Evolutionary conservation across 176 grass and related monocot species (phyloP), one percentile per base, ranked within the genome.

Genomic region (Oryza glaberrima): DNA sequence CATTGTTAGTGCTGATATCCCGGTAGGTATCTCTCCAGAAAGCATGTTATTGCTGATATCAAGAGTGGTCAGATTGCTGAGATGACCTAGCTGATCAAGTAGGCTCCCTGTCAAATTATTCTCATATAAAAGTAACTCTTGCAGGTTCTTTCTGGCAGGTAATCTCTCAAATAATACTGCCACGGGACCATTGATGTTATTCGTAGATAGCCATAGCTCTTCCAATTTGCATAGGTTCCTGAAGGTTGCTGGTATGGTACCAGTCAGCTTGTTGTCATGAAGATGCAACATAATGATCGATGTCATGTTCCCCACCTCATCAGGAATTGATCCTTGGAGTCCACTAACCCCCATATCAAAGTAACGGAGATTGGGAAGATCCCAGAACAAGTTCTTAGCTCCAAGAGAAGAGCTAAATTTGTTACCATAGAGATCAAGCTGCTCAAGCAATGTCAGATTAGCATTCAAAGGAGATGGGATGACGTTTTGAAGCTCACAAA

Each of bases 361-460:
- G 15, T 2, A 0, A 46, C 3, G 40, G 6, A 87, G 38, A 67
- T 2, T 13, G 12, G 80, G 67, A 40, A 90, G 17, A 11, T 82
- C 76, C 84, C 80, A 80, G 23, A 72, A 3, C 22, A 77, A 90
- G 51, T 60, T 47, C 3, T 87, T 73, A 52, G 11, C 45, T 73
- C 54, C 85, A 14, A 70, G 9, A 16, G 86, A 67, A 2, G 77
- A 81, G 32, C 47, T 70, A 17, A 88, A 90, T 0, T n/a, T 8
- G 4, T 93, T 93, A 0, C 0, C 0, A 0, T 0, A 4, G 6
- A 93, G 77, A 26, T 58, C 9, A 12, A 93, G 54, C 5, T 1
- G 0, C 23, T 69, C 23, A 3, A 93, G 74, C 5, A 77, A 82
- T 72, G 85, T 83, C 0, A 93, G 83, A 9, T 93, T 90, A 16